A percentile compares a stretch with the other conserved stretches of the same genome.
These are phyloP conservation scores for Groenewaldozyma auringiensis DNA, from an alignment of 1,139 yeast species.

Conservation along the genomic window DNA sequence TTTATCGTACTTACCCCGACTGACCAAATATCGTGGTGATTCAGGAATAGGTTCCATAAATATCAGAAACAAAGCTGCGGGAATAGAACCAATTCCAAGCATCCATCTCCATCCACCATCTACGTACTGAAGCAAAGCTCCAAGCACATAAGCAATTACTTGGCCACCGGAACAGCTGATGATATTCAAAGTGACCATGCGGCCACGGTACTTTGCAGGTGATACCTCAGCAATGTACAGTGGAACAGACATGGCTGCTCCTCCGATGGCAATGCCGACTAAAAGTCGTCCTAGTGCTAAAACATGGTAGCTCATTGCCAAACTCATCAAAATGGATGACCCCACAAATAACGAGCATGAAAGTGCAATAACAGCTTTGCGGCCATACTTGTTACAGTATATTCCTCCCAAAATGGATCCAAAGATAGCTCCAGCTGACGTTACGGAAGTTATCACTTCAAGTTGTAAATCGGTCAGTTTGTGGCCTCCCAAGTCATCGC, in stretches of 20 bases:
- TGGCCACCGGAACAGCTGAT: conserved; percentile 87
- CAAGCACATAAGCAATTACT: conserved; percentile 82
- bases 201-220: conserved; percentile 85
- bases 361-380: conserved; percentile 32
- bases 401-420: conserved; percentile 37
- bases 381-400: conserved; percentile 31
- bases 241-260: conserved; percentile 87
- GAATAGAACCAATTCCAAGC: conserved; percentile 84
- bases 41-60: conserved; percentile 86
- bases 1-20: conserved; percentile 53
- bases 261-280: conserved; percentile 95
- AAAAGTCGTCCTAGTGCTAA: conserved; percentile 61
- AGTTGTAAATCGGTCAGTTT: conserved; percentile 26
- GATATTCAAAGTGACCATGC: conserved; percentile 51
- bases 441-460: conserved; percentile 38
- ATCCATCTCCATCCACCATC: conserved; percentile 87
- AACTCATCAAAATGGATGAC: conserved; percentile 35
- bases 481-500: conserved; percentile 26
- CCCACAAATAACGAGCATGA: conserved; percentile 34
- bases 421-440: conserved; percentile 37
- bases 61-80: conserved; percentile 68
- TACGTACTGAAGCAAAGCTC: conserved; percentile 75
- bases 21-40: conserved; percentile 83
- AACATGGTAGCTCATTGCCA: conserved; percentile 24
- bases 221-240: conserved; percentile 86